phyloP scores from a whole-genome alignment of 2,329 filamentous ascomycete species.

The Sarocladium strictum region DNA sequence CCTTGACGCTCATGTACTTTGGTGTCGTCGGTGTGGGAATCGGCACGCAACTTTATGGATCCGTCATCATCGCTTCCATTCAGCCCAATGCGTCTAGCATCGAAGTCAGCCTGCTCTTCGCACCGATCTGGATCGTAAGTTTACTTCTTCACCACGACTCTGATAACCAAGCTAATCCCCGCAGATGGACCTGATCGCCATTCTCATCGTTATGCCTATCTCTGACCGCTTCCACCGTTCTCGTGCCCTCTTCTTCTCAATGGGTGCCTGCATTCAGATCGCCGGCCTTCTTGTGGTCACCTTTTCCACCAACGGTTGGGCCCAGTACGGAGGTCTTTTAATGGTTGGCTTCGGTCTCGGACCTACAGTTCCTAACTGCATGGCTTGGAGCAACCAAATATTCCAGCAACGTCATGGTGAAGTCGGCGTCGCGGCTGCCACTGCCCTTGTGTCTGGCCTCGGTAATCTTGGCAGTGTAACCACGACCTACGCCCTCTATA shows the following conservation, averaged over 20 bases:
- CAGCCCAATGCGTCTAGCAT: conserved; percentile 67
- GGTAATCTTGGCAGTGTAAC: conserved; percentile 82
- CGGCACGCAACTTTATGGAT: conserved; percentile 82
- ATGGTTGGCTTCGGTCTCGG: conserved; percentile 88
- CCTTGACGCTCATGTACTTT: conserved; percentile 85
- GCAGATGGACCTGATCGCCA: conserved; percentile 81
- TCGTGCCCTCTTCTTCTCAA: conserved; percentile 75
- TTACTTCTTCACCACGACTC: background rate
- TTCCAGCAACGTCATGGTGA: conserved; percentile 87
- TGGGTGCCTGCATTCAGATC: conserved; percentile 72
- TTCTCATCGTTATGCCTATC: conserved; percentile 76
- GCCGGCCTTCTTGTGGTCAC: conserved; percentile 73
- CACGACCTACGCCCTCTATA: conserved; percentile 85
- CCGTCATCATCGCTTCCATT: conserved; percentile 77
- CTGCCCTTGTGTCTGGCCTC: conserved; percentile 78
- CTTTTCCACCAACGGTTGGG: conserved; percentile 70
- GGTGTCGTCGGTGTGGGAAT: conserved; percentile 90
- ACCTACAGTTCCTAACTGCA: conserved; percentile 85
- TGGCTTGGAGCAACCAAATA: conserved; percentile 89
- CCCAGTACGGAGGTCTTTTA: conserved; percentile 80
- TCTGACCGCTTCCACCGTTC: conserved; percentile 81
- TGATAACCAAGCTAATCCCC: background rate
- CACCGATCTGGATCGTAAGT: conserved; percentile 85
- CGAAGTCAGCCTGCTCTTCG: conserved; percentile 74
- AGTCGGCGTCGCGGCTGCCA: conserved; percentile 81